Conservation (phyloP, 2,329 filamentous ascomycete genomes). For the Neospermospora avenae region DNA sequence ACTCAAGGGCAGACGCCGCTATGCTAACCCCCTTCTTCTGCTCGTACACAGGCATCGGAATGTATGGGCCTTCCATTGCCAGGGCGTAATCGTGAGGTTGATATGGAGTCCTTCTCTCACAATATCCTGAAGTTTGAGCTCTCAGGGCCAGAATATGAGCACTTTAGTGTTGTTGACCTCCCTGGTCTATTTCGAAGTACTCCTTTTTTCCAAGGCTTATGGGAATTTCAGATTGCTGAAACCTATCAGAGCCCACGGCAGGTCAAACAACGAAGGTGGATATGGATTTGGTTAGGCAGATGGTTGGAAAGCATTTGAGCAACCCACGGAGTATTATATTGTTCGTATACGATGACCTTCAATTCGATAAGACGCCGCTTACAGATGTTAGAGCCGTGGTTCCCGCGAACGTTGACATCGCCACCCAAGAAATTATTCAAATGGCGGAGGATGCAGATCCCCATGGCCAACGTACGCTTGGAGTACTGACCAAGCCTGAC, state of each 20-base stretch:
- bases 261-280: conserved; percentile 11
- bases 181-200: conserved; percentile 50
- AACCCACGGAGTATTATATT: conserved; percentile 8
- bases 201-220: no score
- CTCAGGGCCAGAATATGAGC: conserved; percentile 38
- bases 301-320: conserved; percentile 5
- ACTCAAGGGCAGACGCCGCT: no score
- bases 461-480: conserved; percentile 38
- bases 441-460: conserved; percentile 31
- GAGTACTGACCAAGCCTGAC: conserved; percentile 56
- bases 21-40: no score
- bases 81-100: no score
- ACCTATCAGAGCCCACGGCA: conserved; percentile 4
- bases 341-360: background rate
- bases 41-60: background rate
- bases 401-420: conserved; percentile 22
- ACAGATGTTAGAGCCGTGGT: conserved; percentile 37
- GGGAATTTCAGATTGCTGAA: no score
- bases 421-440: conserved; percentile 28
- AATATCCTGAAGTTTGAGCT: background rate
- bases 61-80: background rate
- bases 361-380: background rate
- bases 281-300: background rate
- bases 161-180: conserved; percentile 56
- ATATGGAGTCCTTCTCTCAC: background rate